These are phyloP conservation scores for Metschnikowia continentalis DNA, from an alignment of 805 yeast genomes.

Conservation along the genomic window DNA sequence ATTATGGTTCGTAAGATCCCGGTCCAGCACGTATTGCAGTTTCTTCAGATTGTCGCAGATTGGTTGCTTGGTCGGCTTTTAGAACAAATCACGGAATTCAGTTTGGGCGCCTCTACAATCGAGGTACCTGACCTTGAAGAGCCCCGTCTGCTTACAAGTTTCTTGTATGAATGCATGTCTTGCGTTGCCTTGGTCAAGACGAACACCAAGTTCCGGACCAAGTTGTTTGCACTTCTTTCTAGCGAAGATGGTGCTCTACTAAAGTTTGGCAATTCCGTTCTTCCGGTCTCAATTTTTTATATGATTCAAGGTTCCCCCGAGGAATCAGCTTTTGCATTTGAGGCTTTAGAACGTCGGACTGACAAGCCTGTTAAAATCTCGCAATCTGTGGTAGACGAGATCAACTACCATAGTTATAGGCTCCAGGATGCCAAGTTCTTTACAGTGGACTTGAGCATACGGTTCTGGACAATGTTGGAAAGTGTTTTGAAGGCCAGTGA, in stretches of 20 bases:
- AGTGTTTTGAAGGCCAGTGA: slow-evolving; percentile 30
- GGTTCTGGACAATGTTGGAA: slow-evolving; percentile 46
- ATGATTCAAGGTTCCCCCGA: slow-evolving; percentile 49
- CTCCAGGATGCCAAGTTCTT: slow-evolving; percentile 53
- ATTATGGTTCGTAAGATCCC: slow-evolving; percentile 44
- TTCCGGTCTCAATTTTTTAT: slow-evolving; percentile 53
- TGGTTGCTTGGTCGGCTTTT: slow-evolving; percentile 31
- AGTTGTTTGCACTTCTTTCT: slow-evolving; percentile 21
- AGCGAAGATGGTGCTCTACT: neutral
- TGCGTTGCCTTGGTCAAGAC: slow-evolving; percentile 49
- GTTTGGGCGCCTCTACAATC: slow-evolving; percentile 3
- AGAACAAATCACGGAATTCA: slow-evolving; percentile 6
- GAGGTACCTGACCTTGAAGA: neutral
- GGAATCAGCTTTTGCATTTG: slow-evolving; percentile 48
- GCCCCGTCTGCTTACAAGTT: slow-evolving; percentile 2
- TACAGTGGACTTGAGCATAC: slow-evolving; percentile 34
- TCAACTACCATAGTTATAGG: slow-evolving; percentile 44
- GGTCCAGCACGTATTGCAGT: slow-evolving; percentile 27
- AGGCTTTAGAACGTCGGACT: slow-evolving; percentile 11
- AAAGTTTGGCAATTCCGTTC: slow-evolving; percentile 3
- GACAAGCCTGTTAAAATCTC: slow-evolving; percentile 2
- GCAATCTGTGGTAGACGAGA: slow-evolving; percentile 47
- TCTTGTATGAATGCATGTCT: slow-evolving; percentile 44
- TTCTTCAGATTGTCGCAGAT: slow-evolving; percentile 27
- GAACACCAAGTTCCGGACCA: slow-evolving; percentile 28